phyloP scores from a whole-genome alignment of 345 rosid genomes.

The Arabis hirsuta region DNA sequence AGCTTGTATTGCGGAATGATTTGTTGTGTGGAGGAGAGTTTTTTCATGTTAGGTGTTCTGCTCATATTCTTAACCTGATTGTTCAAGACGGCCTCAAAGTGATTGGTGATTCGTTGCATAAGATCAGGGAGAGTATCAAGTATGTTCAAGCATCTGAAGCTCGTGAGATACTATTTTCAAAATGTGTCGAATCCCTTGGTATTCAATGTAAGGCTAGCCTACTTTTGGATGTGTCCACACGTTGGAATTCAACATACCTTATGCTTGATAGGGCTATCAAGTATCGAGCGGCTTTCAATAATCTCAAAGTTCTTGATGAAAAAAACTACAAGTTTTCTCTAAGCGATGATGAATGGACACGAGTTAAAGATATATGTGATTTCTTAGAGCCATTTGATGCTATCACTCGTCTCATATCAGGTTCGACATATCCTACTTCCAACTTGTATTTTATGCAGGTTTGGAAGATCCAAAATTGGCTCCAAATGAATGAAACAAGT shows the following conservation, averaged over 20 bases:
- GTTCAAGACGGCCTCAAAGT: too few relatives aligned
- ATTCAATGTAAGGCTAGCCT: neutral
- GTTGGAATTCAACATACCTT: too few relatives aligned
- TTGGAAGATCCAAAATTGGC: constrained; percentile 64
- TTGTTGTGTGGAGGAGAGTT: neutral
- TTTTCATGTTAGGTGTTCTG: too few relatives aligned
- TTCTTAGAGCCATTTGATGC: constrained; percentile 33
- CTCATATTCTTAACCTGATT: too few relatives aligned
- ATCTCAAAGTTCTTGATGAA: too few relatives aligned
- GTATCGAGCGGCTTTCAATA: too few relatives aligned
- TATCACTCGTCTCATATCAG: too few relatives aligned
- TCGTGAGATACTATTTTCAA: neutral
- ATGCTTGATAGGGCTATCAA: too few relatives aligned
- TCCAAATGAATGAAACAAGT: constrained; percentile 50
- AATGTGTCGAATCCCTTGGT: neutral
- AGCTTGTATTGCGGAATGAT: too few relatives aligned
- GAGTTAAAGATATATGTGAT: neutral
- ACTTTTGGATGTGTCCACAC: too few relatives aligned
- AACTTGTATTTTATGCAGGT: neutral
- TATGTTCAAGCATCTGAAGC: constrained; percentile 39
- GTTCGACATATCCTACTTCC: constrained; percentile 54
- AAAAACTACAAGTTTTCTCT: neutral
- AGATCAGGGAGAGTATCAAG: constrained; percentile 58
- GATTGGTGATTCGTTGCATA: neutral
- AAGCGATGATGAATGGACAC: neutral